A percentile compares a stretch with the other conserved stretches of the same genome.
Conservation (phyloP, 371 early-diverging fungal genomes). For the Quaeritorhiza haematococci region DNA sequence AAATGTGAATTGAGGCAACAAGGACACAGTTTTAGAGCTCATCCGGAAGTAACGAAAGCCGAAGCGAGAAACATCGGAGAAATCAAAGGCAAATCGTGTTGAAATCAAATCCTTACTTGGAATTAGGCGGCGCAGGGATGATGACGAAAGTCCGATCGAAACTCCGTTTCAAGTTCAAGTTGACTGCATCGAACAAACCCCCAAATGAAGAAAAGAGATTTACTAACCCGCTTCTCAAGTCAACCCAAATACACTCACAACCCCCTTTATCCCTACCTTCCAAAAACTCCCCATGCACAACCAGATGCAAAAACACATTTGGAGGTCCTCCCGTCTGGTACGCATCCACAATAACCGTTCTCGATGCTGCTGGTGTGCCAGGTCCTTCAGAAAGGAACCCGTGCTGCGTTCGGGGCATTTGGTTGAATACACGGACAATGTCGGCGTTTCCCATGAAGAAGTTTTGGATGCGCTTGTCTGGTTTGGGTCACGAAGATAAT, state of each 20-base stretch:
- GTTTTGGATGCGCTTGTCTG: constrained; percentile 14
- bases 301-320: constrained; percentile 26
- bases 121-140: constrained; percentile 44
- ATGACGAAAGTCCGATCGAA: constrained; percentile 55
- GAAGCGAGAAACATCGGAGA: neutral
- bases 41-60: too few relatives aligned
- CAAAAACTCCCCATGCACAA: constrained; percentile 53
- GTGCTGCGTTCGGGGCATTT: constrained; percentile 42
- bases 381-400: too few relatives aligned
- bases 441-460: neutral
- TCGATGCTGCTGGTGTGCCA: too few relatives aligned
- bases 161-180: constrained; percentile 26
- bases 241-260: neutral
- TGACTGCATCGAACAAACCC: constrained; percentile 1
- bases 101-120: constrained; percentile 30
- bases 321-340: constrained; percentile 36
- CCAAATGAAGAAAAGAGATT: neutral
- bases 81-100: neutral
- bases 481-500: neutral
- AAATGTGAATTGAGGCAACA: too few relatives aligned
- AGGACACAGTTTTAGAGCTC: too few relatives aligned
- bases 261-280: constrained; percentile 27
- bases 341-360: constrained; percentile 48
- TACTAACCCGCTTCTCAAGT: too few relatives aligned
- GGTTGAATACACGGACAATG: constrained; percentile 27